Percentiles rank a stretch among this genome's conserved stretches.
Conservation (phyloP, 768 basidiomycete genomes). For the Dioszegia aurantiaca region DNA sequence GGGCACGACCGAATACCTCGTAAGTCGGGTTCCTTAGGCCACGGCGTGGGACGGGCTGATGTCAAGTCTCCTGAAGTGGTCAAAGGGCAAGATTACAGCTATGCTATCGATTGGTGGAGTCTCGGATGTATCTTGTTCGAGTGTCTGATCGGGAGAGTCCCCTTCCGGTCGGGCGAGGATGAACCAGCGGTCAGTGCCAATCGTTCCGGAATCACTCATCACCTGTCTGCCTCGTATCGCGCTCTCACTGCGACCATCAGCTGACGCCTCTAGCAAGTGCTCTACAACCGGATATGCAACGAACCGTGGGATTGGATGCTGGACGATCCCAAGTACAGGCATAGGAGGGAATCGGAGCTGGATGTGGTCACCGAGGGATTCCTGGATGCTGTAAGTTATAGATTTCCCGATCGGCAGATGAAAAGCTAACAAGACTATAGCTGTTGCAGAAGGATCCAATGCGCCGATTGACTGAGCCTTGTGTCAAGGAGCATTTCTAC, state of each 20-base stretch:
- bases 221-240: too few species aligned
- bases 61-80: conserved; percentile 84
- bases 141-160: conserved; percentile 85
- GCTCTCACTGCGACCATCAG: neutral
- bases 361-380: conserved; percentile 93
- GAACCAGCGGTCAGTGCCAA: conserved; percentile 31
- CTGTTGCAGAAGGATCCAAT: conserved; percentile 89
- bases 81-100: conserved; percentile 69
- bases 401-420: neutral
- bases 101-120: conserved; percentile 97
- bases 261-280: conserved; percentile 24
- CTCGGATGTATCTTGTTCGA: conserved; percentile 97
- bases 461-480: conserved; percentile 84
- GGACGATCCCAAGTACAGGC: conserved; percentile 28
- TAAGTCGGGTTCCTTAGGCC: conserved; percentile 17
- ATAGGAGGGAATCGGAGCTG: conserved; percentile 83
- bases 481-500: conserved; percentile 90
- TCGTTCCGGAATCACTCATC: too few species aligned
- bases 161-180: conserved; percentile 34
- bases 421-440: conserved; percentile 53
- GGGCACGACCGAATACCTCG: conserved; percentile 45
- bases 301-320: conserved; percentile 39
- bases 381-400: conserved; percentile 76
- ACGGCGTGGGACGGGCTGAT: conserved; percentile 1
- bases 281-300: conserved; percentile 72